Conservation (phyloP, 768 basidiomycete species). For the Tephrocybe sp. region DNA sequence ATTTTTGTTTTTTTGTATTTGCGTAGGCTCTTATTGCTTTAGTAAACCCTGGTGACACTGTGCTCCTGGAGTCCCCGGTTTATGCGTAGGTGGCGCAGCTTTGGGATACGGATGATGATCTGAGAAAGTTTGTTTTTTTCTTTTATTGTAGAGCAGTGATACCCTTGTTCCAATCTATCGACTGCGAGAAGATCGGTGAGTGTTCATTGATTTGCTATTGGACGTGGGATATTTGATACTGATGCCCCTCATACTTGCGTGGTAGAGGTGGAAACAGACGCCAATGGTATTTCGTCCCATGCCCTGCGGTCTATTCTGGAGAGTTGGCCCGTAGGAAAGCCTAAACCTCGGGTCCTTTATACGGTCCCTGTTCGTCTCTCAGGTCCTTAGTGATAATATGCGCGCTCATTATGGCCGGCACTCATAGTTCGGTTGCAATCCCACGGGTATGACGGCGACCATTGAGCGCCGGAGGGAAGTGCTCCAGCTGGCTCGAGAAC, state of each 20-base stretch:
- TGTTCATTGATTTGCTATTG: not conserved
- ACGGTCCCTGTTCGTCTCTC: constrained; percentile 58
- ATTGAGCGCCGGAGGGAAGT: constrained; percentile 65
- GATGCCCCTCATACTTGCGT: not conserved
- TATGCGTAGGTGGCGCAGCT: constrained; percentile 51
- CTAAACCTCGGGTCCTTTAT: constrained; percentile 73
- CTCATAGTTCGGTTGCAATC: constrained; percentile 67
- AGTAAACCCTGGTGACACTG: constrained; percentile 72
- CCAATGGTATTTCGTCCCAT: constrained; percentile 56
- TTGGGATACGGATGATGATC: constrained; percentile 11
- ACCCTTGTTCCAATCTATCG: constrained; percentile 50
- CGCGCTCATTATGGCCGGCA: not conserved
- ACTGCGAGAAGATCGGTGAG: constrained; percentile 57
- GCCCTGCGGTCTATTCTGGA: constrained; percentile 65
- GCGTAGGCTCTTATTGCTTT: constrained; percentile 47
- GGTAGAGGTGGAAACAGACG: constrained; percentile 71
- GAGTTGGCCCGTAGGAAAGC: constrained; percentile 66
- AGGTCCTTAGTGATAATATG: not conserved
- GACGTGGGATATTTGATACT: not conserved
- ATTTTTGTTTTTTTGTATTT: constrained; percentile 11
- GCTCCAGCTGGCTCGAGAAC: constrained; percentile 62
- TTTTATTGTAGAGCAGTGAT: constrained; percentile 68
- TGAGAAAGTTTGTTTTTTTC: not conserved
- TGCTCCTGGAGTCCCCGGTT: constrained; percentile 76
- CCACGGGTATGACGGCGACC: constrained; percentile 70